Evolutionary conservation across 805 yeast genomes (phyloP), one percentile per base, ranked within the genome.

Genomic region (Naumovozyma baii): DNA sequence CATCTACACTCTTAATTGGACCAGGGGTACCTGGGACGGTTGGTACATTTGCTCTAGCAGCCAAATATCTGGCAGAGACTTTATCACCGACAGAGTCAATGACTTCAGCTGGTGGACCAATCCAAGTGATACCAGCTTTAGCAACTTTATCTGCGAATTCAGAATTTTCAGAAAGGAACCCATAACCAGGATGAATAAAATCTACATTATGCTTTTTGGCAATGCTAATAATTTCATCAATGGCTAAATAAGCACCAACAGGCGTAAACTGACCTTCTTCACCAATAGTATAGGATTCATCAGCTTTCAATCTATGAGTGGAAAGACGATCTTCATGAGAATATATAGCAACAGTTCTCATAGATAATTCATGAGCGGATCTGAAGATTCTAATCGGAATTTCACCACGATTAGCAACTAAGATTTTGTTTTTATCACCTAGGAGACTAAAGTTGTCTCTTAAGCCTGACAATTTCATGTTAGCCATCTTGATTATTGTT

Each of bases 11-110:
- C 42, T 80, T 88, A 59, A 92, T 87, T 47, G 98, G 97, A 31
- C 97, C 98, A 5, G 94, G 94, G 12, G 97, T 88, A 59, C 98
- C 98, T 5, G 98, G 98, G 18, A 90, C 96, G 30, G 80, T 82
- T 12, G 98, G 97, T 15, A 90, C 98, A 41, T 77, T 62, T 54
- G 85, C 85, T 48, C 71, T 70, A 37, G 72, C 74, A 39, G 98
- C 98, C 54, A 90, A 72, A 51, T 69, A 75, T 70, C 98, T 78
- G 34, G 98, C 98, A 48, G 86, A 74, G 33, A 92, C 97, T 69
- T 90, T 90, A 68, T 90, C 98, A 62, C 98, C 98, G 22, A 90
- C 96, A 14, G 92, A 68, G 53, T 90, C 96, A 53, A 90, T 90
- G 44, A 94, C 92, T 40, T 69, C 68, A 54, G 82, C 76, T 16